phyloP scores from a whole-genome alignment of 495 filamentous ascomycete species.

The Aspergillus taichungensis region DNA sequence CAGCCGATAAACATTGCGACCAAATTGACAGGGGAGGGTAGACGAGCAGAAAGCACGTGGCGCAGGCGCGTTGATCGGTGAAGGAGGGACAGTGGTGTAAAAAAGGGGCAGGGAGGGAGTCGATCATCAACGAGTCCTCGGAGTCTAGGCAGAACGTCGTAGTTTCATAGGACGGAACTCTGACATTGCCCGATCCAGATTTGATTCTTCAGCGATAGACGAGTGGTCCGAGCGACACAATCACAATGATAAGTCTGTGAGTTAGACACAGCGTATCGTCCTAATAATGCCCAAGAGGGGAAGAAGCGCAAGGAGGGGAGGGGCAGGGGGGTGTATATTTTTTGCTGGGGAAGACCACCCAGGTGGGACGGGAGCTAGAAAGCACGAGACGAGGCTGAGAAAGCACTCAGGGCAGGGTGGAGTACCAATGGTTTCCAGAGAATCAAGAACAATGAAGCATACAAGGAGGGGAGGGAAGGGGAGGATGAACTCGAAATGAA shows the following conservation, averaged over 20 bases:
- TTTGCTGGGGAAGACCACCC: too few relatives aligned
- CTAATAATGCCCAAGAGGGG: too few relatives aligned
- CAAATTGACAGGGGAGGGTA: neutral
- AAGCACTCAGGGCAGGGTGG: neutral
- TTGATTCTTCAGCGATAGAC: too few relatives aligned
- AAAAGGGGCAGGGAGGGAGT: conserved; percentile 8
- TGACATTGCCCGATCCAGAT: too few relatives aligned
- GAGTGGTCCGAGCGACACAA: too few relatives aligned
- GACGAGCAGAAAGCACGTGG: conserved; percentile 7
- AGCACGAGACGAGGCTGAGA: neutral
- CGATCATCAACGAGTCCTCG: too few relatives aligned
- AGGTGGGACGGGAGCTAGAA: neutral
- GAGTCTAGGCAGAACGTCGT: too few relatives aligned
- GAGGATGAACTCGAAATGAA: neutral
- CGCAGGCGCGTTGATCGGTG: neutral
- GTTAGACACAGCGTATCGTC: too few relatives aligned
- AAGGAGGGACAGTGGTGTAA: conserved; percentile 7
- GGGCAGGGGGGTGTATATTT: too few relatives aligned
- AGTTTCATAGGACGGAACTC: too few relatives aligned
- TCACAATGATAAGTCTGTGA: too few relatives aligned
- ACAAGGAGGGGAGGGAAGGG: neutral
- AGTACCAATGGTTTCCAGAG: neutral
- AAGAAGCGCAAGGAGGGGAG: too few relatives aligned
- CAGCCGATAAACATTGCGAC: conserved; percentile 14
- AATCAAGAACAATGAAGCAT: neutral